A percentile compares a stretch with the other conserved stretches of the same genome.
These are phyloP conservation scores for Podospora australis DNA, from an alignment of 495 filamentous ascomycete species.

Conservation along the genomic window DNA sequence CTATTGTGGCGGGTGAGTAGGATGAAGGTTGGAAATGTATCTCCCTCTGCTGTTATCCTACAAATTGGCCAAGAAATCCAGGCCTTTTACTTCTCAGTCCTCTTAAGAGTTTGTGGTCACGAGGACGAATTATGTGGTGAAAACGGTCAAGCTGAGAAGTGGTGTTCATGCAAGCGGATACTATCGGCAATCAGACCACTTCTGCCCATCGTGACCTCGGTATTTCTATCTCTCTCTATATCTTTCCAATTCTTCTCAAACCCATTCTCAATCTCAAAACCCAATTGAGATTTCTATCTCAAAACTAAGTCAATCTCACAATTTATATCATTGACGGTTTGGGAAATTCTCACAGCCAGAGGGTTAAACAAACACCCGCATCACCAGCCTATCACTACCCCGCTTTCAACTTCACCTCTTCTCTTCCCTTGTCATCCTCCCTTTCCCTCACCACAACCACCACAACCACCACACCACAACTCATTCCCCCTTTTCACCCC, in stretches of 20 bases:
- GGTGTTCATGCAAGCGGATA: neutral
- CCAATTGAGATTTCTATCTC: neutral
- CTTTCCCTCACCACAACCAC: neutral
- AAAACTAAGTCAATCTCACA: neutral
- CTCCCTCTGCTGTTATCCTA: no score
- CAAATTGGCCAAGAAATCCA: no score
- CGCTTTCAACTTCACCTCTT: conserved; percentile 1
- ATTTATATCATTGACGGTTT: no score
- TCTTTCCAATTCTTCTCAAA: neutral
- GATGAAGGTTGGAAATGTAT: no score
- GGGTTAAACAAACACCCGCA: neutral
- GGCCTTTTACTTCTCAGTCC: no score
- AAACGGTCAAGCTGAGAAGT: neutral
- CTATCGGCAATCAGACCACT: neutral
- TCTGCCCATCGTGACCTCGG: neutral
- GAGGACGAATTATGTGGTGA: no score
- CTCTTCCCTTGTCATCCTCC: neutral
- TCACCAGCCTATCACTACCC: neutral
- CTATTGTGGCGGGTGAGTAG: no score
- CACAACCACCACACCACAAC: neutral
- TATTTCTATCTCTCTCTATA: neutral
- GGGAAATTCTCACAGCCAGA: no score
- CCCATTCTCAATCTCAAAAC: neutral
- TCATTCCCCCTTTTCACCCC: neutral
- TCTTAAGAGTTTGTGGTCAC: no score